Evolutionary conservation across 2,329 filamentous ascomycete genomes (phyloP), one percentile per base, ranked within the genome.

Genomic region (Tolypocladium cylindrosporum): DNA sequence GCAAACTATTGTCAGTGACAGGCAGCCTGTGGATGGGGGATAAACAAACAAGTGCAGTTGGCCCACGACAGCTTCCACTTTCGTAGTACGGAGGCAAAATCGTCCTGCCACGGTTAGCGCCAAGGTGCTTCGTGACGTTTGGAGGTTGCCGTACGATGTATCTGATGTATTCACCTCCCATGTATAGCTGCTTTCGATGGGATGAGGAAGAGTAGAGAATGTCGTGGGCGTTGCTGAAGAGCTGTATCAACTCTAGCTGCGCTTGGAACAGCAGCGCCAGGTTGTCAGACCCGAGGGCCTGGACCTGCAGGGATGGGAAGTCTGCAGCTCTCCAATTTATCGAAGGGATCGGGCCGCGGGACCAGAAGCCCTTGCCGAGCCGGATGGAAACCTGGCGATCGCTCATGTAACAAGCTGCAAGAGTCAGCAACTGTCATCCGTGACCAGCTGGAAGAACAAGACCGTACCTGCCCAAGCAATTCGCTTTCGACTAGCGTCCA

Each of bases 201-300:
- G 84, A 83, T 55, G 85, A 86, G 8, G 87, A 88, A 0, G 86
- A 87, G 68, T 90, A 90, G 1, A 90, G 72, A 0, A 89, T 84
- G 65, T 90, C 87, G 58, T 90, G 87, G 0, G 89, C 86, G 63
- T 89, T 90, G 24, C 84, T 85, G 66, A 89, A 89, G 1, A 90
- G 75, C 62, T 89, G 83, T 0, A 86, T 90, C 31, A 90, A 74
- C 64, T 90, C 87, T 8, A 90, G 72, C 31, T 85, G 87, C 0
- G 87, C 87, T 63, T 89, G 86, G 63, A 89, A 88, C 11, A 89
- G 82, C 55, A 82, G 79, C 0, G 85, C 84, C 62, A 86, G 83
- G 65, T 90, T 84, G 61, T 89, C 86, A 13, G 85, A 81, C 1
- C 82, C 83, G 1, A 81, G 77, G 2, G 69, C 77, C 34, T 78